Percentiles rank a stretch among this genome's conserved stretches.
Conservation (phyloP, 2,329 filamentous ascomycete species). For the Myotisia sp. region DNA sequence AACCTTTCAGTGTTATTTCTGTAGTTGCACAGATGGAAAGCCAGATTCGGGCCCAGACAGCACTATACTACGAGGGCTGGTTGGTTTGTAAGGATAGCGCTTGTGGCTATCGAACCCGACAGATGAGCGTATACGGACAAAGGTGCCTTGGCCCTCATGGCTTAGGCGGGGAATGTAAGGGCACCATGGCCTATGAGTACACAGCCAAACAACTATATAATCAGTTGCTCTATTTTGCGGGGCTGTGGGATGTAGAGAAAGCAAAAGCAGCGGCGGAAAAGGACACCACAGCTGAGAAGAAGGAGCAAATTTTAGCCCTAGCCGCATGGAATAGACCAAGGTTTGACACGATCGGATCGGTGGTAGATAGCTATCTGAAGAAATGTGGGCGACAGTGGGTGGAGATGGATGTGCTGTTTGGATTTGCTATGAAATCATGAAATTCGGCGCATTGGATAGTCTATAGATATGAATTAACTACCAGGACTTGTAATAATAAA, state of each 20-base stretch:
- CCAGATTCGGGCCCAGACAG: slow-evolving; percentile 62
- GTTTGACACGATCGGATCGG: slow-evolving; percentile 60
- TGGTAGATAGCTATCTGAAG: slow-evolving; percentile 71
- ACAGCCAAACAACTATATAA: slow-evolving; percentile 86
- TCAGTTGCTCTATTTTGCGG: slow-evolving; percentile 76
- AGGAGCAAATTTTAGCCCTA: slow-evolving; percentile 53
- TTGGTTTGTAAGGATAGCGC: slow-evolving; percentile 78
- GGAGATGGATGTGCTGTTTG: slow-evolving; percentile 79
- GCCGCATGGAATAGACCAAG: slow-evolving; percentile 69
- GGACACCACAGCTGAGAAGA: slow-evolving; percentile 39
- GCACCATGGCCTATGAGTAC: slow-evolving; percentile 78
- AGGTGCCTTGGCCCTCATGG: slow-evolving; percentile 79
- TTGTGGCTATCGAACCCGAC: slow-evolving; percentile 73
- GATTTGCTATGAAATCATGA: slow-evolving; percentile 38
- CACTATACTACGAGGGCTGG: slow-evolving; percentile 84
- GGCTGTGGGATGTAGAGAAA: slow-evolving; percentile 80
- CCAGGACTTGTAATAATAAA: too few relatives aligned
- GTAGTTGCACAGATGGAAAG: slow-evolving; percentile 77
- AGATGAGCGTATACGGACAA: slow-evolving; percentile 84
- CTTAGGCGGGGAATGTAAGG: slow-evolving; percentile 68
- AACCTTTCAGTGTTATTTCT: slow-evolving; percentile 52
- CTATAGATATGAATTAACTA: too few relatives aligned
- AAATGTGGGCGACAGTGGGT: slow-evolving; percentile 90
- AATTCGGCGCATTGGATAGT: too few relatives aligned
- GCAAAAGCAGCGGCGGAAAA: slow-evolving; percentile 43